Base-by-base conservation (phyloP, 1,284 basidiomycete species). In the Pholiota adiposa region DNA sequence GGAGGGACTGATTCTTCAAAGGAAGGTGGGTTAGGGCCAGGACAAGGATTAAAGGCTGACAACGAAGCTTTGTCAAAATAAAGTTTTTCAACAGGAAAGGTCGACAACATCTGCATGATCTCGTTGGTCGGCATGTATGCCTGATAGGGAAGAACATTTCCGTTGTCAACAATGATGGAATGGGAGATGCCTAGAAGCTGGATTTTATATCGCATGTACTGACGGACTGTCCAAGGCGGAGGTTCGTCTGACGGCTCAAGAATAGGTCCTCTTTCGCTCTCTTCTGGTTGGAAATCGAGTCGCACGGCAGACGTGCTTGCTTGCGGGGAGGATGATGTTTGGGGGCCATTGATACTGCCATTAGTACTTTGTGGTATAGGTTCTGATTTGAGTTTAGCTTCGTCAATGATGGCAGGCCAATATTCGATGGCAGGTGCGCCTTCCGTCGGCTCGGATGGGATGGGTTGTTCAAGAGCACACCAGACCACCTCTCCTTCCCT, bases 401-500 rank as follows among this genome's bases (percentile, higher is more conserved):
- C 83, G 18, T 88, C 80, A 9, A 93, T 80, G 18, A 92, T 67
- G 1, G 81, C 89, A 1, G 91, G 91, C 91, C 91, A 93, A 63
- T 86, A 87, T 23, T 72, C 66, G 63, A 93, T 89, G 18, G 67
- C 67, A 50, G 81, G 76, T 33, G 72, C 68, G 0, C 72, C 67
- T 1, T 75, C 74, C 1, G 73, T 71, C 3, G 75, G 68, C 0
- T 74, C 75, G 16, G 16, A 16, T 12, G 69, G 62, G 54, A 92
- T 87, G 0, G 87, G 80, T 3, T 74, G 69, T 38, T 79, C 72
- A 31, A 94, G 72, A 16, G 79, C 77, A 59, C 85, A 89, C 91
- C 92, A 94, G 5, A 94, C 78, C 21, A 93, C 67, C 71, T 94
- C 92, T 19, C 85, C 86, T 31, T 83, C 80, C 59, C 91, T 79